Evolutionary conservation across 2,329 filamentous ascomycete species (phyloP).

Genomic region (Claviceps arundinis): DNA sequence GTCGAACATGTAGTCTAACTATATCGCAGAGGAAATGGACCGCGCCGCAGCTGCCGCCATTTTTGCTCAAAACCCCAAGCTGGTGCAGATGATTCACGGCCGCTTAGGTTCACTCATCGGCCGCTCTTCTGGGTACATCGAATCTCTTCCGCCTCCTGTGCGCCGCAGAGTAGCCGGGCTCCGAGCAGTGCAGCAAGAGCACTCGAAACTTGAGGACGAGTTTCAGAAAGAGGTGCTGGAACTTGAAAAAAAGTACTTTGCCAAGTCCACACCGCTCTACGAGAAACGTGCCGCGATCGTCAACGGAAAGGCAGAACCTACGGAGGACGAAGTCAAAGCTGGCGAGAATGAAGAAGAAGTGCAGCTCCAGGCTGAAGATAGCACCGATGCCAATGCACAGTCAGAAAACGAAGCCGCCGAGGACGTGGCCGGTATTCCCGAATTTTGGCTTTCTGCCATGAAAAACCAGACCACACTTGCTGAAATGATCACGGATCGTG

Average conservation of each 20-base stretch:
- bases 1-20: background rate
- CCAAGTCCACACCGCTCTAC: constrained; percentile 96
- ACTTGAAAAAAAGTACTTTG: constrained; percentile 98
- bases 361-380: constrained; percentile 54
- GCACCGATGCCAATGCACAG: constrained; percentile 40
- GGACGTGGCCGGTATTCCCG: constrained; percentile 68
- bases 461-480: constrained; percentile 97
- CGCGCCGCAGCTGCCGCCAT: constrained; percentile 76
- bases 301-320: constrained; percentile 77
- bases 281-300: constrained; percentile 87
- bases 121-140: constrained; percentile 92
- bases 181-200: constrained; percentile 97
- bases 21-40: constrained; percentile 68
- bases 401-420: constrained; percentile 44
- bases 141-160: constrained; percentile 80
- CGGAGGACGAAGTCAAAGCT: constrained; percentile 72
- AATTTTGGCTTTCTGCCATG: constrained; percentile 99
- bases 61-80: constrained; percentile 87
- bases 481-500: constrained; percentile 96
- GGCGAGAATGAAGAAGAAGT: constrained; percentile 69
- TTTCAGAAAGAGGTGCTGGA: constrained; percentile 98
- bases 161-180: constrained; percentile 88
- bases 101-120: constrained; percentile 89
- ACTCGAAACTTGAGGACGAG: constrained; percentile 94
- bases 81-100: constrained; percentile 96